Evolutionary conservation across 306 rosid genomes (phyloP).

Genomic region (Oxytropis ochrocephala): DNA sequence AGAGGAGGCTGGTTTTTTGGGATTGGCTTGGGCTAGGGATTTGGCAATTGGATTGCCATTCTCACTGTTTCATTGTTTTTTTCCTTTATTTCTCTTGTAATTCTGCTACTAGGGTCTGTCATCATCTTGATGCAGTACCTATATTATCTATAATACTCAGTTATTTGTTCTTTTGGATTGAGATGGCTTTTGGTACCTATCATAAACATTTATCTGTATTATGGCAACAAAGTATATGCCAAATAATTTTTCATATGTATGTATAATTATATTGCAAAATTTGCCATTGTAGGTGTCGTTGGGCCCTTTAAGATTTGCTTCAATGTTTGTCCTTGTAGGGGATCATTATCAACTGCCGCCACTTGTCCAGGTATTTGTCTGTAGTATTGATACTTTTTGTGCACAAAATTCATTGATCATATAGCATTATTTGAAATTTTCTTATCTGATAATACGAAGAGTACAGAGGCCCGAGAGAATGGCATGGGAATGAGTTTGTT

Average conservation of each 20-base stretch:
- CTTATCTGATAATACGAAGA: constrained; percentile 35
- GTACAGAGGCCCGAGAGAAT: constrained; percentile 87
- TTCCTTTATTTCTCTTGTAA: no score
- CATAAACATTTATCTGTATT: no score
- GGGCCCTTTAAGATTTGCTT: constrained; percentile 88
- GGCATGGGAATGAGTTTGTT: constrained; percentile 91
- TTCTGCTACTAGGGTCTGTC: no score
- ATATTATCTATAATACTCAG: no score
- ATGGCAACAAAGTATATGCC: no score
- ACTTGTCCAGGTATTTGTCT: constrained; percentile 66
- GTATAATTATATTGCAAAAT: neutral
- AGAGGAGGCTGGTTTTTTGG: no score
- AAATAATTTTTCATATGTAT: neutral
- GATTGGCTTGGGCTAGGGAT: no score
- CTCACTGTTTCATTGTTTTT: no score
- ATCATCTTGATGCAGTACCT: no score
- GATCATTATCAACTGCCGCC: constrained; percentile 97
- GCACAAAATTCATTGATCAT: neutral
- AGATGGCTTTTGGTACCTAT: no score
- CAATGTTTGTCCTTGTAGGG: constrained; percentile 85
- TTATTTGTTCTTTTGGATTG: no score
- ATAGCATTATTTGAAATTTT: neutral
- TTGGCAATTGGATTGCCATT: no score
- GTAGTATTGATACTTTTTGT: neutral
- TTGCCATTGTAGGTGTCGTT: constrained; percentile 68